Evolutionary conservation across 2,329 filamentous ascomycete genomes (phyloP), one percentile per base, ranked within the genome.

Genomic region (Pseudopithomyces chartarum): DNA sequence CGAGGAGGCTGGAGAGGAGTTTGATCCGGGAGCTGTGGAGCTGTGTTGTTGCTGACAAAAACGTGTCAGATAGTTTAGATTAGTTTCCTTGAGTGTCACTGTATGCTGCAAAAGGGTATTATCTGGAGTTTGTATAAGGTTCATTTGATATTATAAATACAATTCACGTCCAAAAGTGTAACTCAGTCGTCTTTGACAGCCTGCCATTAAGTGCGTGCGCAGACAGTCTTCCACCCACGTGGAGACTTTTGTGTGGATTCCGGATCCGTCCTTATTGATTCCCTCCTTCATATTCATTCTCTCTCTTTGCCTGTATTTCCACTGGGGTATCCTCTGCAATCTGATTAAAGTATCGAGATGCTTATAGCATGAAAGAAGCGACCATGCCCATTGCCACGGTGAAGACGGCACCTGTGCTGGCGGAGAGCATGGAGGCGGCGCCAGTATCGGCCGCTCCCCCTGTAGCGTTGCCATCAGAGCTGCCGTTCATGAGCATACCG

Each of bases 11-110:
- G 40, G 53, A 61, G 23, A 47, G 58, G 0, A 56, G 58, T 1
- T 32, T 68, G 36, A 59, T 52, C 54, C 56, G 64, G n/a, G 64
- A 67, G 34, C 29, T 67, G 13, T 68, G 66, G 64, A 68, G 66
- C 45, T 67, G 65, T 49, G 50, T 67, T 1, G 52, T 62, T 45
- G 58, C 55, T 10, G 62, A 64, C 52, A 58, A 67, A 62, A n/a
- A 38, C n/a, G 39, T 13, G 11, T 3, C 34, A 6, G 34, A n/a
- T 13, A n/a, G 34, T 13, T 36, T 11, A 36, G 34, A 36, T 36
- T 36, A 36, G 11, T 36, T 13, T 5, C 5, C 15, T 36, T 13
- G 11, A n/a, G 34, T 2, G 19, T 15, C 7, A 40, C 8, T 19
- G 38, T n/a, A 40, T 40, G n/a, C 6, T 5, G 34, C 5, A 13